These are phyloP conservation scores for Elaeis oleifera DNA, from an alignment of 202 grass and related monocot genomes.

Conservation along the genomic window DNA sequence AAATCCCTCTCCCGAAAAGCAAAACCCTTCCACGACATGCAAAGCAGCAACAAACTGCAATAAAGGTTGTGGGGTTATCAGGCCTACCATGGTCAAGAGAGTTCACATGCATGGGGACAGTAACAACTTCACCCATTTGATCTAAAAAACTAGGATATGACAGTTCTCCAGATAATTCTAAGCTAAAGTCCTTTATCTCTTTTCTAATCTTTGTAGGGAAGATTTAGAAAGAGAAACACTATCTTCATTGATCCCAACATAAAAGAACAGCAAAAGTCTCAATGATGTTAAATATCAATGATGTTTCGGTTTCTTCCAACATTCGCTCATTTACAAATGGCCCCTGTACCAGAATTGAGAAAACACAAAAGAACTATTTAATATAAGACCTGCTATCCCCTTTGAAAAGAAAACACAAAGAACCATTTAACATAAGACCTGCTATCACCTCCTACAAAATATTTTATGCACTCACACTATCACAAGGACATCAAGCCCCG, in stretches of 20 bases:
- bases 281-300: neutral
- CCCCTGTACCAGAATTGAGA: neutral
- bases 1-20: too few species aligned
- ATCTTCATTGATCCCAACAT: too few species aligned
- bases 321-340: neutral
- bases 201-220: too few species aligned
- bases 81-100: neutral
- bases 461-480: neutral
- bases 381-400: too few species aligned
- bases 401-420: neutral
- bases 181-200: too few species aligned
- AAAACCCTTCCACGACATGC: neutral
- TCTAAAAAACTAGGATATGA: neutral
- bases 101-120: conserved; percentile 4
- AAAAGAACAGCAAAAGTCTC: neutral
- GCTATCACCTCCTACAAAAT: neutral
- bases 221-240: too few species aligned
- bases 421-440: neutral
- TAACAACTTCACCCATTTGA: neutral
- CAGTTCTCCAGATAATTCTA: too few species aligned
- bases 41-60: neutral
- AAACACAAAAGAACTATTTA: neutral
- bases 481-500: neutral
- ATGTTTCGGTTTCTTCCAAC: neutral
- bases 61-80: neutral